Percentiles rank a stretch among this genome's conserved stretches.
Evolutionary conservation across 257 asterid genomes (phyloP).

Genomic region (Nicotiana tomentosiformis): DNA sequence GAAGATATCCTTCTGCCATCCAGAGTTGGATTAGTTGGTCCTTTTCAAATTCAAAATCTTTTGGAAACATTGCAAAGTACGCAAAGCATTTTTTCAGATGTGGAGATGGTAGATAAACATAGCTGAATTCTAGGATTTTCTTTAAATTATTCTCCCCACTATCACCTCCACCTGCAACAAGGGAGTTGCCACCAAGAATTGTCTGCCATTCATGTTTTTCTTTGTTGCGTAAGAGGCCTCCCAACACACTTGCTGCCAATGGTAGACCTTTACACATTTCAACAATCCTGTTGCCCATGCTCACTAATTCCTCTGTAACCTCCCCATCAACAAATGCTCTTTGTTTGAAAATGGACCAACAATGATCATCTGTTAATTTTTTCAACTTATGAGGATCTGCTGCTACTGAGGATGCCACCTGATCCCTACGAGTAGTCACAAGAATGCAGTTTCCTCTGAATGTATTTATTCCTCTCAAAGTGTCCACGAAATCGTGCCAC

Average conservation of each 20-base stretch:
- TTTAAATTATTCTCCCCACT: background rate
- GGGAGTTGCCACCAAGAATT: background rate
- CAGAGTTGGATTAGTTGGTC: constrained; percentile 22
- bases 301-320: background rate
- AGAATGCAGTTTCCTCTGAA: constrained; percentile 14
- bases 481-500: background rate
- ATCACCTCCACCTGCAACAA: background rate
- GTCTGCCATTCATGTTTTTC: constrained; percentile 10
- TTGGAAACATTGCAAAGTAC: constrained; percentile 20
- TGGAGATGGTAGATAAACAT: constrained; percentile 13
- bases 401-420: constrained; percentile 1
- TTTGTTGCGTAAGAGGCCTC: constrained; percentile 4
- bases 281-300: background rate
- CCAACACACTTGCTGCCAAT: constrained; percentile 14
- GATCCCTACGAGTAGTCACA: constrained; percentile 14
- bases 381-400: background rate
- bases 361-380: background rate
- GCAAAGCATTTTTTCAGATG: constrained; percentile 22
- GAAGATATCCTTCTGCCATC: constrained; percentile 24
- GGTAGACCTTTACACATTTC: constrained; percentile 20
- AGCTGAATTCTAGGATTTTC: constrained; percentile 19
- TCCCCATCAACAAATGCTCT: constrained; percentile 14
- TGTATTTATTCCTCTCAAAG: background rate
- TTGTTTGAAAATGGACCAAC: constrained; percentile 15
- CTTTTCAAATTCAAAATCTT: constrained; percentile 14